Conservation (phyloP, 177 flowering plant genomes). For the Vitis hybrid region DNA sequence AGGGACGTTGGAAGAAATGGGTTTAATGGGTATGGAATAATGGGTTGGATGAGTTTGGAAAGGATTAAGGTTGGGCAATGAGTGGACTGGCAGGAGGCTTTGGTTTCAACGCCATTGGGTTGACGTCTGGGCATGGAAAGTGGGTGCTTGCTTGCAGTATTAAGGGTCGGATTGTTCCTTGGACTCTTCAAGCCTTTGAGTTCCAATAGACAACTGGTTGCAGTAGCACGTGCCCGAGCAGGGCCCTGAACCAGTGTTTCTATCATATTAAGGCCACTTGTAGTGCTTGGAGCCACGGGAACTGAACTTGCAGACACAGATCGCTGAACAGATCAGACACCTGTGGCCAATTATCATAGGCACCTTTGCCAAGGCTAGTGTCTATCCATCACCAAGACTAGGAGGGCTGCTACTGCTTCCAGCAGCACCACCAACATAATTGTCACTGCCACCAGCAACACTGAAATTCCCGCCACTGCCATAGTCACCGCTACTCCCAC, state of each 20-base stretch:
- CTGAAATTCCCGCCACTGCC: slow-evolving; percentile 10
- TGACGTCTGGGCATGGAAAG: no score
- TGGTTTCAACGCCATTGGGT: no score
- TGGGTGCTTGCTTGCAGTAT: no score
- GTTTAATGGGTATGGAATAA: no score
- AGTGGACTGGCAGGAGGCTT: no score
- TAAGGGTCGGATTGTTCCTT: no score
- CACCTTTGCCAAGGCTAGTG: no score
- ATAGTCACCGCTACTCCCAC: slow-evolving; percentile 3
- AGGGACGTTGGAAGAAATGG: no score
- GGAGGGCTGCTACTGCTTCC: slow-evolving; percentile 9
- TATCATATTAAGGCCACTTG: slow-evolving; percentile 25
- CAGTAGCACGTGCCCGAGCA: slow-evolving; percentile 12
- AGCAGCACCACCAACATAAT: slow-evolving; percentile 13
- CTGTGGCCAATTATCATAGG: neutral
- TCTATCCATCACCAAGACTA: slow-evolving; percentile 11
- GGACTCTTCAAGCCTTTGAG: slow-evolving; percentile 29
- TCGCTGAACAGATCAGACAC: slow-evolving; percentile 5
- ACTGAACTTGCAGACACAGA: slow-evolving; percentile 15
- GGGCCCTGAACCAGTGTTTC: slow-evolving; percentile 27
- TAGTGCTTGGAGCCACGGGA: slow-evolving; percentile 7
- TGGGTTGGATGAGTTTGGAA: no score
- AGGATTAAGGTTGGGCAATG: no score
- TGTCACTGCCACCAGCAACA: slow-evolving; percentile 13
- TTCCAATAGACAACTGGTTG: slow-evolving; percentile 24